Evolutionary conservation across 176 grass and related monocot genomes (phyloP).

Genomic region (Miscanthus lutarioriparius): DNA sequence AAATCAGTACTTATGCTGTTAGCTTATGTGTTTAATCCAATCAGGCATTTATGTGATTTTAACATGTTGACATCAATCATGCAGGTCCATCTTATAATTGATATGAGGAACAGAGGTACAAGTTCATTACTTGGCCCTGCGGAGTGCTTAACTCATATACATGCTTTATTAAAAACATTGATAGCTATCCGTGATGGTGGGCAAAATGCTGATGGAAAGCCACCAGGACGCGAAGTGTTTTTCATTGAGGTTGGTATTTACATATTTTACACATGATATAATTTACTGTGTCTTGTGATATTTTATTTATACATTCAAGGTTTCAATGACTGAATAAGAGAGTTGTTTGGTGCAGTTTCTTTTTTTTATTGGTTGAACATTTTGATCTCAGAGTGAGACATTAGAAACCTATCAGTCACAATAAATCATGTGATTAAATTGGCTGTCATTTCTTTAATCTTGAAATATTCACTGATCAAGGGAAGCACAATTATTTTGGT

Average conservation of each 20-base stretch:
- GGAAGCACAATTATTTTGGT: background rate
- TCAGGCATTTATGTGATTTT: conserved; percentile 19
- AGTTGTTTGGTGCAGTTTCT: background rate
- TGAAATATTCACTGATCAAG: conserved; percentile 7
- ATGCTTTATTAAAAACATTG: conserved; percentile 59
- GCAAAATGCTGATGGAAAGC: conserved; percentile 41
- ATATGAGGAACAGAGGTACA: conserved; percentile 51
- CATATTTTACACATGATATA: conserved; percentile 16
- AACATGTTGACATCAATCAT: conserved; percentile 26
- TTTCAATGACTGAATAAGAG: conserved; percentile 2
- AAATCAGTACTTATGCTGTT: conserved; percentile 33
- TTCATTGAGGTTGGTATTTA: conserved; percentile 37
- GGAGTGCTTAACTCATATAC: conserved; percentile 52
- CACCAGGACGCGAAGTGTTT: conserved; percentile 30
- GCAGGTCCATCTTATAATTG: conserved; percentile 60
- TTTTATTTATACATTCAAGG: conserved; percentile 2
- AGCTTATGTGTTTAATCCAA: conserved; percentile 20
- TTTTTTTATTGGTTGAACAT: background rate
- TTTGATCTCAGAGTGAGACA: conserved; percentile 5
- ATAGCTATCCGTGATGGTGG: conserved; percentile 33
- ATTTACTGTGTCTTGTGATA: background rate
- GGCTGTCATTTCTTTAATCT: background rate
- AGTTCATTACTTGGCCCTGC: conserved; percentile 46
- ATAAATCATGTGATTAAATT: background rate
- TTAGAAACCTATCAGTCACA: background rate